Evolutionary conservation across 768 basidiomycete genomes (phyloP), one percentile per base, ranked within the genome.

Genomic region (Crepidotus variabilis): DNA sequence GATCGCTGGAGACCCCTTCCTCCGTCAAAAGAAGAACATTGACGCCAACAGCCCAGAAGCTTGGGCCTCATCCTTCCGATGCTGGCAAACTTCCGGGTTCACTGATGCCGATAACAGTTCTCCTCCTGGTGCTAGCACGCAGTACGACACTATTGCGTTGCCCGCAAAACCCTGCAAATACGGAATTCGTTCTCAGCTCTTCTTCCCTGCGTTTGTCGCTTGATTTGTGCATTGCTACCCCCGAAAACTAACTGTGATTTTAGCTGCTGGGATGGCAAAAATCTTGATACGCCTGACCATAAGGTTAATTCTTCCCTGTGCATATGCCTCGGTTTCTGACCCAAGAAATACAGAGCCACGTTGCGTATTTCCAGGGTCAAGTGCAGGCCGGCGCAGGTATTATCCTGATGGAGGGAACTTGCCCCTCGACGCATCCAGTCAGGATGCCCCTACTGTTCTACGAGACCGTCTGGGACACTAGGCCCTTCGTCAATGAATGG

Each of bases 181-280:
- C 13, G 64, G 64, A 21, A 65, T 65, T 22, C 60, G 64, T 21
- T 63, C 64, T 4, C 62, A 65, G 50, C 61, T 65, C 22, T 57
- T 60, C 21, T 65, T 63, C 57, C 64, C 64, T 16, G 48, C 60
- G 60, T 65, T 23, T 24, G 57, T 50, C 11, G 14, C 8, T 48
- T n/a, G 43, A 21, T 9, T 51, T 33, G 32, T 14, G 9, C 22
- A 45, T 14, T n/a, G 28, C 23, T 18, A 8, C 50, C 16, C 23
- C 11, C 9, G 35, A 36, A 8, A 36, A 8, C 16, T 8, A 36
- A 8, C 9, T 49, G 43, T 43, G 10, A 20, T 20, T 16, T 10
- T 47, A 64, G 63, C 51, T 64, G 64, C 55, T 65, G 64, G 64
- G 62, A 65, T 49, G 64, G 64, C 9, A 57, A 60, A n/a, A n/a